These are phyloP conservation scores for Pilaira anomala DNA, from an alignment of 192 early-diverging fungal genomes.

Conservation along the genomic window DNA sequence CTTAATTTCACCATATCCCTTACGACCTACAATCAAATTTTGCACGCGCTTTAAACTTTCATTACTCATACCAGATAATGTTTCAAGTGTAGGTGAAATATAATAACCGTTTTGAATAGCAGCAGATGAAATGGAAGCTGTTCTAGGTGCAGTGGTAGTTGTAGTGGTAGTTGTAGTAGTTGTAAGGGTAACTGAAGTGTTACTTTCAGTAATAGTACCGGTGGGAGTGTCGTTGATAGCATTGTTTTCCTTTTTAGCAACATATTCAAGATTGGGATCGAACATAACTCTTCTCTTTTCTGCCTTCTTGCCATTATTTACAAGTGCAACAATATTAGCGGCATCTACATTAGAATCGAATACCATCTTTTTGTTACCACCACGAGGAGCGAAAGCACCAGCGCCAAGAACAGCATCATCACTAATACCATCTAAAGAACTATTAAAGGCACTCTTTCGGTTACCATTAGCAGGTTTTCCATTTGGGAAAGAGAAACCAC, in stretches of 20 bases:
- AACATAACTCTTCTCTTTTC: conserved; percentile 17
- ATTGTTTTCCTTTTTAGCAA: not conserved
- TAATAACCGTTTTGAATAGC: conserved; percentile 62
- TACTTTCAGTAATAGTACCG: not conserved
- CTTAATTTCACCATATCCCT: conserved; percentile 67
- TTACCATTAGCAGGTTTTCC: conserved; percentile 26
- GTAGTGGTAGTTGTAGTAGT: not conserved
- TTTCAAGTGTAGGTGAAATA: conserved; percentile 69
- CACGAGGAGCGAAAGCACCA: conserved; percentile 68
- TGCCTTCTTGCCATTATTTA: not conserved
- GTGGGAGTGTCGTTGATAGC: not conserved
- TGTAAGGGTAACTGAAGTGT: not conserved
- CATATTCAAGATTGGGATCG: conserved; percentile 14
- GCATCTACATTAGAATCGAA: conserved; percentile 46
- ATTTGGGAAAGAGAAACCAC: conserved; percentile 54
- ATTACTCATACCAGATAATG: conserved; percentile 65
- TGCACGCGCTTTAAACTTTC: conserved; percentile 67
- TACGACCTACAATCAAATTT: conserved; percentile 71
- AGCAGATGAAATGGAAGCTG: not conserved
- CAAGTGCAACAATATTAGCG: conserved; percentile 20
- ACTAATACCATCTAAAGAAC: conserved; percentile 37
- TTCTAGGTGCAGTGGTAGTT: not conserved
- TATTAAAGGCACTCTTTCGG: conserved; percentile 11
- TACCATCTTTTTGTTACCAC: conserved; percentile 68
- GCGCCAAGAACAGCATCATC: conserved; percentile 51